Evolutionary conservation across 441 rosid genomes (phyloP), one percentile per base, ranked within the genome.

Genomic region (Bruguiera hainesii): DNA sequence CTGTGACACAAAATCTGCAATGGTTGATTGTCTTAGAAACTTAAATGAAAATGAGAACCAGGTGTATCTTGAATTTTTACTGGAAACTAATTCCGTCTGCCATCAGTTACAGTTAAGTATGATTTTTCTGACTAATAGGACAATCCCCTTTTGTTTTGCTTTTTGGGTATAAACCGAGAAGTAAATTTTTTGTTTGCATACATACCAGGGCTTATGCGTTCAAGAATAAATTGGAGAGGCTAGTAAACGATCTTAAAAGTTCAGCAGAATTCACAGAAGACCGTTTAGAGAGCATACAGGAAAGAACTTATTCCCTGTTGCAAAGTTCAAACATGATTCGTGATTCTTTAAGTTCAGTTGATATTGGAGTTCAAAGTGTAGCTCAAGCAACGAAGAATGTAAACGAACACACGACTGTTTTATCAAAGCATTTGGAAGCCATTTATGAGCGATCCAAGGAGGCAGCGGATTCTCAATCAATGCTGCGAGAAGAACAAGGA

Each of bases 31-130:
- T 67, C 83, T 89, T 23, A 77, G 76, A 56, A 80, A 75, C 70
- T 74, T 91, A 0, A 79, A 82, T 56, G 86, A 86, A 37, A 70
- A 82, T 60, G 88, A 84, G 63, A 83, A 81, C 42, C 78, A 73
- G 60, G 80, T 88, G 62, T 93, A 80, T 75, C 91, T 91, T 0
- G 89, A 83, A 6, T 91, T 87, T 74, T 68, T 78, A 56, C 81
- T 91, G n/a, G 93, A 93, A 76, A 81, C 95, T 65, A 86, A 89
- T 72, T 78, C 91, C 60, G 86, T 93, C 75, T 93, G 98, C 74
- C 79, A 90, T 69, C 96, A 91, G 73, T 74, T 93, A 75, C 95
- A 89, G 98, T 90, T 76, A 51, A 71, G 80, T 66, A 49, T 37
- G n/a, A 7, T 21, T 39, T 39, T 20, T 53, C 3, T 53, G 21